Evolutionary conservation across 2,329 filamentous ascomycete genomes (phyloP).

Genomic region (Dactylonectria estremocensis): DNA sequence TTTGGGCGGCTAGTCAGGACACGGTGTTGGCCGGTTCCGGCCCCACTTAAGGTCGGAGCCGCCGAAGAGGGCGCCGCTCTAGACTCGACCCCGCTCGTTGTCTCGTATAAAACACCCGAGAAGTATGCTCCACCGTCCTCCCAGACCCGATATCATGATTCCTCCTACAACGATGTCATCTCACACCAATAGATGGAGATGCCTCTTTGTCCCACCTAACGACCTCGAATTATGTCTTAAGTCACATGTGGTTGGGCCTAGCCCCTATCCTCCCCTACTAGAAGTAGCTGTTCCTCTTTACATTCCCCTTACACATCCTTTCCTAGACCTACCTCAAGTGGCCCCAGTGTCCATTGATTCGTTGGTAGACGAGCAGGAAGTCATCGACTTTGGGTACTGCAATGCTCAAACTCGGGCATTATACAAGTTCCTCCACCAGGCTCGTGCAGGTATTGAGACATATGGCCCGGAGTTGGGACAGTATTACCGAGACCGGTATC

Average conservation of each 20-base stretch:
- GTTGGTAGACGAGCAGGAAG: background rate
- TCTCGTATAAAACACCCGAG: background rate
- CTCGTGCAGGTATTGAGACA: background rate
- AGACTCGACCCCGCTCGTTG: background rate
- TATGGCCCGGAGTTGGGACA: background rate
- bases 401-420: background rate
- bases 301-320: background rate
- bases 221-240: background rate
- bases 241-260: background rate
- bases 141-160: background rate
- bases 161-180: background rate
- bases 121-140: background rate
- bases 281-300: slow-evolving; percentile 1
- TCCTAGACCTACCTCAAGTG: background rate
- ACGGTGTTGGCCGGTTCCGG: background rate
- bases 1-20: background rate
- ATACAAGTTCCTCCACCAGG: background rate
- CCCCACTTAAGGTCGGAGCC: background rate
- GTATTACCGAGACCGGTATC: slow-evolving; percentile 5
- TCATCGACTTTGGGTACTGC: background rate
- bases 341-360: slow-evolving; percentile 8
- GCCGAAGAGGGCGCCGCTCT: background rate
- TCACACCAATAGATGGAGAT: background rate
- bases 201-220: background rate
- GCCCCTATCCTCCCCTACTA: background rate